Base-by-base conservation (phyloP, 2,329 filamentous ascomycete genomes). In the Claviceps paspali region DNA sequence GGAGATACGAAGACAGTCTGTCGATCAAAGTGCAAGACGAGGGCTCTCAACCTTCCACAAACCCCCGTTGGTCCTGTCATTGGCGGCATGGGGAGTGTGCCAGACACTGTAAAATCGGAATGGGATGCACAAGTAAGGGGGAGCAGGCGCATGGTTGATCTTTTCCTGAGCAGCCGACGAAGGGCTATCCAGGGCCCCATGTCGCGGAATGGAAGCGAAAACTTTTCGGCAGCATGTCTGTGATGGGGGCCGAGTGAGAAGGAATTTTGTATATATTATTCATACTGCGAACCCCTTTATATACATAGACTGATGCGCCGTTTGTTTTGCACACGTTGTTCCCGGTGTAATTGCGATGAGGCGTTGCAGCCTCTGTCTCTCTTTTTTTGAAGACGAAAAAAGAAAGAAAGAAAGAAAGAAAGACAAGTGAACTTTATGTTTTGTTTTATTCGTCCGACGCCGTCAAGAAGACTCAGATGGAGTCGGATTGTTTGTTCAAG, bases 61-160 rank as follows among this genome's bases (percentile, higher is more conserved):
- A 42, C 34, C 12, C 37, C 38, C 8, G 38, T 26, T 11, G 27
- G 19, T 3, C 8, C 18, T 3, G 18, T 17, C 6, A 14, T 23
- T 11, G 18, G 24, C n/a, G 29, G 29, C 14, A 18, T 19, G n/a
- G 29, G 23, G 9, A 29, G 8, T 15, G 6, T 35, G 28, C 30
- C 27, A 3, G 35, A 32, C n/a, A 33, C 38, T 10, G 29, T n/a
- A 11, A 37, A 36, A 14, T 38, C 37, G 15, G 45, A 50, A 6
- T 40, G 43, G 38, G 53, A 59, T 28, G 49, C 52, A 0, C 60
- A 63, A 40, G 50, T 49, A 0, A 49, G 61, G 41, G 64, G 64
- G 2, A 67, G 67, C 45, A 63, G 63, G 49, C 56, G 57, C 29
- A 71, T 73, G 64, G 68, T 73, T 6, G 68, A 73, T 36, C 41